Conservation (phyloP, 768 basidiomycete species). For the Termitomyces sp. region DNA sequence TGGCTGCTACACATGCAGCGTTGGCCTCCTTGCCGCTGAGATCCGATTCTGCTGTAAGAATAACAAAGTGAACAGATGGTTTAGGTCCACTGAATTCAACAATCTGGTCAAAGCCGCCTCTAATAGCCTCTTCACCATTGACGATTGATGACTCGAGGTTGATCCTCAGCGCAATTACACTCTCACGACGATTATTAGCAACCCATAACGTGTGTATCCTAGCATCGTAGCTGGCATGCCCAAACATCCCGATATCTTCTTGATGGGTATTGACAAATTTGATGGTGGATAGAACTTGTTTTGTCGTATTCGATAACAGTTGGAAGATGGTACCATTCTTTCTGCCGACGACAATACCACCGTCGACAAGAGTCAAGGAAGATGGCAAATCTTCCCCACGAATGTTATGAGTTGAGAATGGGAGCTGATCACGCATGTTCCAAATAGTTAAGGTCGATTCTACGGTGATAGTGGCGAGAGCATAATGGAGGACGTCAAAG, state of each 20-base stretch:
- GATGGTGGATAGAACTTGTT: slow-evolving; percentile 69
- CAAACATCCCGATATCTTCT: slow-evolving; percentile 84
- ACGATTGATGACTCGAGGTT: slow-evolving; percentile 58
- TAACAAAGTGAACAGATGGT: slow-evolving; percentile 85
- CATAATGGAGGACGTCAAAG: slow-evolving; percentile 73
- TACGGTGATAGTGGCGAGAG: slow-evolving; percentile 75
- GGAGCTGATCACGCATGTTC: slow-evolving; percentile 73
- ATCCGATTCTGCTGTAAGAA: slow-evolving; percentile 79
- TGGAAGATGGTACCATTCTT: slow-evolving; percentile 85
- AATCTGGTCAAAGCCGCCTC: slow-evolving; percentile 73
- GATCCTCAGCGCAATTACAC: slow-evolving; percentile 76
- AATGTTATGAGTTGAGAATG: slow-evolving; percentile 73
- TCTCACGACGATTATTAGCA: slow-evolving; percentile 80
- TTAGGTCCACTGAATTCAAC: slow-evolving; percentile 82
- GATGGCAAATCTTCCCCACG: slow-evolving; percentile 79
- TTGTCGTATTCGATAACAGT: slow-evolving; percentile 69
- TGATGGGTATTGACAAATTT: slow-evolving; percentile 66
- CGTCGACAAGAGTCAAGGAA: slow-evolving; percentile 80
- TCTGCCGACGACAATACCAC: slow-evolving; percentile 79
- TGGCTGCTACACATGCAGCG: slow-evolving; percentile 80
- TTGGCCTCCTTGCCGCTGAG: slow-evolving; percentile 78
- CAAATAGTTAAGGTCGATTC: slow-evolving; percentile 80
- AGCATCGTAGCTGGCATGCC: slow-evolving; percentile 80
- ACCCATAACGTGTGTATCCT: slow-evolving; percentile 86
- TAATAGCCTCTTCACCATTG: slow-evolving; percentile 55